Base-by-base conservation (phyloP, 179 eudicot species). In the Spergularia azorica region DNA sequence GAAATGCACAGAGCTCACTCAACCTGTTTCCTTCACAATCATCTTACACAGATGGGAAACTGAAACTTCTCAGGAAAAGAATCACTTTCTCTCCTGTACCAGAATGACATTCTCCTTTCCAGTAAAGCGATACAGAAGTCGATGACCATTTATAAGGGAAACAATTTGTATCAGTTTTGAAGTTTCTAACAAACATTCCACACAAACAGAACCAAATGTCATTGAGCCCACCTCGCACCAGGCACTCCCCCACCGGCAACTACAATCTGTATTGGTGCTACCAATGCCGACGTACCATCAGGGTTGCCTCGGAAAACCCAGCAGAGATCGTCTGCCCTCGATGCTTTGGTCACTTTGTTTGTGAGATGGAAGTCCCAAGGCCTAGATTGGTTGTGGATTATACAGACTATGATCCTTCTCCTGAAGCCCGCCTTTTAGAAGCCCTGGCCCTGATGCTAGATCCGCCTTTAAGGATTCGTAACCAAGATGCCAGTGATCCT, bases 261-360 rank as follows among this genome's bases (percentile, higher is more conserved):
- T 87, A 63, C 77, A 82, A 78, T 67, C 87, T 79, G 3, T 85
- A 88, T 77, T 90, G 92, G 92, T 91, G 97, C 74, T 88, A 88
- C 82, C 91, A 87, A 64, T 91, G 97, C 77, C 85, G 70, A 72
- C 89, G 81, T 13, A 73, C 88, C 0, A 88, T 91, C 77, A 70
- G 92, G 52, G 75, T 88, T 39, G 73, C 87, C 55, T 69, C 88
- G 0, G 79, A 64, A 13, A 80, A 71, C 76, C 81, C 79, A 5
- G 80, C 89, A 11, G 80, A 81, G 32, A 71, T 84, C 4, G 63
- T 55, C 39, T 90, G 97, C 63, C 94, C 97, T 0, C 80, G 89
- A 10, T 91, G 97, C 69, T 72, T 82, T 10, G 90, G 94, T 65
- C 89, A 79, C 14, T 91, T 91, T 58, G 83, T 91, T 2, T 51